Evolutionary conservation across 1,139 yeast species (phyloP), one percentile per base, ranked within the genome.

Genomic region (Wickerhamomyces sp.): DNA sequence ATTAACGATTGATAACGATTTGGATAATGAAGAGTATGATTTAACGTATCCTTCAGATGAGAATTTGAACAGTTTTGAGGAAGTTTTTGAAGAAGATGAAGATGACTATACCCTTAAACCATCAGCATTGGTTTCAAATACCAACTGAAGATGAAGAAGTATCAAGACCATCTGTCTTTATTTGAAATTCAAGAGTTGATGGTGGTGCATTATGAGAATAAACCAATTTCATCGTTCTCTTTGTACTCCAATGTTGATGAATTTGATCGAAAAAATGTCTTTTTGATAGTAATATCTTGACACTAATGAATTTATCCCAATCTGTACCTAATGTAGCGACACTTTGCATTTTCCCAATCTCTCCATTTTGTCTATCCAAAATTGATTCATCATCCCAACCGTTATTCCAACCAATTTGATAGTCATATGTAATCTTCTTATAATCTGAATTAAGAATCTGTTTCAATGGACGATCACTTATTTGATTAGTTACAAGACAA

Each of bases 401-500:
- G 5, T 78, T 68, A 37, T 75, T 64, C 68, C 82, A 75, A 3
- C 93, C 85, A 14, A 78, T 49, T 51, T 87, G 96, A 49, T 78
- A 78, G 41, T 83, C 84, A 38, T 72, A 61, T 32, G 70, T 72
- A 54, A n/a, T 71, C 61, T 35, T 67, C 57, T 37, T 39, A 46
- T 27, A 56, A 41, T 41, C 58, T 32, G 30, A 55, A 9, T 46
- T 44, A 6, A 45, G 26, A 9, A 45, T 39, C 16, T 40, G 43
- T n/a, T 37, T 38, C 7, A 62, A 39, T 2, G 72, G 72, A 41
- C 67, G 68, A 47, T 84, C 91, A 32, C 86, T 71, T 0, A 89
- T 88, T 57, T 89, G 97, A 50, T 89, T 89, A 0, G 89, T 75
- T 2, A 84, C 69, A 0, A 87, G 77, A 0, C 89, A 57, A 0